Conservation (phyloP, 179 eudicot species). For the Monotropa hypopitys region DNA sequence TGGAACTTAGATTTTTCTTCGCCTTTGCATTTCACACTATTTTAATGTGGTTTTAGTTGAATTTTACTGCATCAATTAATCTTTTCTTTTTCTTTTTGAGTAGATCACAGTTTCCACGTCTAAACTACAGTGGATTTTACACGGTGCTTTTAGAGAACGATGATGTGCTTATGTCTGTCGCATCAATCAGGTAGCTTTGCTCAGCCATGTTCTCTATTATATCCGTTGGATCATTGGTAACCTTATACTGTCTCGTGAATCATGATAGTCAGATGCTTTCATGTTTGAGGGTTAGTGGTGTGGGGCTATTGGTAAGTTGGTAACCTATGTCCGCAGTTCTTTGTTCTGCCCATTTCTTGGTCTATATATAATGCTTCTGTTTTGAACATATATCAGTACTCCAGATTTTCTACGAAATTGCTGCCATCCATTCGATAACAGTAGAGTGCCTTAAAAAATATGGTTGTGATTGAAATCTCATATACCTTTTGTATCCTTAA, state of each 20-base stretch:
- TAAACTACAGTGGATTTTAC: constrained; percentile 74
- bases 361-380: neutral
- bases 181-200: constrained; percentile 62
- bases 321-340: neutral
- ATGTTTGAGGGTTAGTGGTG: neutral
- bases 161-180: constrained; percentile 61
- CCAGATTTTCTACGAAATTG: too few relatives aligned
- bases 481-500: neutral
- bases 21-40: neutral
- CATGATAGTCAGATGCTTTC: neutral
- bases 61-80: neutral
- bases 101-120: constrained; percentile 84
- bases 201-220: neutral
- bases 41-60: neutral
- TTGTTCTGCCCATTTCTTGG: neutral
- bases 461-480: neutral
- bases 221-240: neutral
- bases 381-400: neutral
- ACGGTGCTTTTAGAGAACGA: constrained; percentile 78
- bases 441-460: neutral
- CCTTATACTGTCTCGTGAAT: neutral
- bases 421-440: neutral
- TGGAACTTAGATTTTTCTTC: neutral
- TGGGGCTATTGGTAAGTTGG: neutral
- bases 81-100: constrained; percentile 2